These are phyloP conservation scores for Hemileia vastatrix DNA, from an alignment of 1,284 basidiomycete species.

Conservation along the genomic window DNA sequence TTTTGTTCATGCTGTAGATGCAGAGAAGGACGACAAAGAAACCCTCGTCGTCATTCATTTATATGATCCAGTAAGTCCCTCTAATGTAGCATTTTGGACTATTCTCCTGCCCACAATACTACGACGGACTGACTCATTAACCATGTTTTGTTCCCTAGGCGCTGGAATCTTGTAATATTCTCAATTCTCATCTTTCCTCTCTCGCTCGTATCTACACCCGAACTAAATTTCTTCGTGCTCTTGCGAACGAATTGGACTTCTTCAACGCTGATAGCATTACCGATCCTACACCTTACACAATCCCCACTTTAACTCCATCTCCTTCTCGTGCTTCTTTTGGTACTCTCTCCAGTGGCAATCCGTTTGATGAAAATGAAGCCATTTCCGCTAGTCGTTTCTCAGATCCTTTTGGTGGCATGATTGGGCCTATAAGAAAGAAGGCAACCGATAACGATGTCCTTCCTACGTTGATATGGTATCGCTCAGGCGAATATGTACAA, in stretches of 20 bases:
- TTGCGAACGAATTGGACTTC: conserved; percentile 66
- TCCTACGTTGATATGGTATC: conserved; percentile 70
- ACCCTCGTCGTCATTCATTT: conserved; percentile 72
- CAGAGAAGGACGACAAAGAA: conserved; percentile 50
- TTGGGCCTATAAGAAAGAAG: too few relatives aligned
- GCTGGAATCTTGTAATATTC: conserved; percentile 50
- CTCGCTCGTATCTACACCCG: conserved; percentile 60
- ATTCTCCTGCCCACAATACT: conserved; percentile 3
- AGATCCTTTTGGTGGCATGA: too few relatives aligned
- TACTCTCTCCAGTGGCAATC: too few relatives aligned
- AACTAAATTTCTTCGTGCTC: conserved; percentile 67
- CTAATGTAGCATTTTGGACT: neutral
- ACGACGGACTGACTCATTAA: neutral
- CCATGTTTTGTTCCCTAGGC: conserved; percentile 21
- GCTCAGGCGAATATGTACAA: conserved; percentile 65
- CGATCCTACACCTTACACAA: too few relatives aligned
- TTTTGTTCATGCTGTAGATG: conserved; percentile 60
- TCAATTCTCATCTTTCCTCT: conserved; percentile 60
- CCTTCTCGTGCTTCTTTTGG: too few relatives aligned
- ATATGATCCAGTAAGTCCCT: conserved; percentile 62
- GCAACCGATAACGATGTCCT: conserved; percentile 60
- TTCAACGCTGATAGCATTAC: conserved; percentile 47
- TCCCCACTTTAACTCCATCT: too few relatives aligned
- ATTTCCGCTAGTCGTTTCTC: too few relatives aligned
- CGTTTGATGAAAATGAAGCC: too few relatives aligned